Percentiles rank a stretch among this genome's conserved stretches.
Conservation (phyloP, 805 yeast species). For the Saitoella complicata region DNA sequence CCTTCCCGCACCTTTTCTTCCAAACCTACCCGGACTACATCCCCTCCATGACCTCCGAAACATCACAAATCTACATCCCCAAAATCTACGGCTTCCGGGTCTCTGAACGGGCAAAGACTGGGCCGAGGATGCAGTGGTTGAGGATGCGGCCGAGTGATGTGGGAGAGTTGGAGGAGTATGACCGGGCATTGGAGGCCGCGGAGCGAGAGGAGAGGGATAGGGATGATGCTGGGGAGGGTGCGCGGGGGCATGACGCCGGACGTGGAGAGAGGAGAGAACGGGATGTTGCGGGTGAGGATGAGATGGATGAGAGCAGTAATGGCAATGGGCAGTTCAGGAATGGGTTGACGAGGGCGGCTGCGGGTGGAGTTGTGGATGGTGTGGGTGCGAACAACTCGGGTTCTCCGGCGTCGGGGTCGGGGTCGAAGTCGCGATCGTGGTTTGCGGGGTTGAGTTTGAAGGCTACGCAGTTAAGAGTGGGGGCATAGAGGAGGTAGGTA, state of each 20-base stretch:
- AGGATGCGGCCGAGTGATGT: slow-evolving; percentile 55
- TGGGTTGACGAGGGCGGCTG: too few species aligned
- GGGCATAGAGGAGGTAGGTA: too few species aligned
- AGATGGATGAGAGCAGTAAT: too few species aligned
- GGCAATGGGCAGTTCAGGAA: too few species aligned
- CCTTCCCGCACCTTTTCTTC: slow-evolving; percentile 83
- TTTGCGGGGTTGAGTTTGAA: too few species aligned
- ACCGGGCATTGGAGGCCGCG: background rate
- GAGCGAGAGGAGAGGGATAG: background rate
- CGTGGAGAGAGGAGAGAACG: background rate
- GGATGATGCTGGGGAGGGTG: background rate
- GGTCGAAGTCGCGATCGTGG: too few species aligned
- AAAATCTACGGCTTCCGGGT: slow-evolving; percentile 79
- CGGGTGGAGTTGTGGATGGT: too few species aligned
- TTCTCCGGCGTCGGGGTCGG: too few species aligned
- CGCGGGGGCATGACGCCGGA: background rate
- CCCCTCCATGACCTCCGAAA: background rate
- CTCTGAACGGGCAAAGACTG: slow-evolving; percentile 55
- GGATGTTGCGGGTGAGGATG: too few species aligned
- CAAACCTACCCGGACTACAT: slow-evolving; percentile 65
- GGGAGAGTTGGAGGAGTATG: slow-evolving; percentile 41
- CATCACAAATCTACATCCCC: slow-evolving; percentile 32
- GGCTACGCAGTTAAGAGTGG: too few species aligned
- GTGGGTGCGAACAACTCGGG: too few species aligned
- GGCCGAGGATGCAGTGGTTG: slow-evolving; percentile 94